Evolutionary conservation across 768 basidiomycete genomes (phyloP), one percentile per base, ranked within the genome.

Genomic region (Pleurotus djamor): DNA sequence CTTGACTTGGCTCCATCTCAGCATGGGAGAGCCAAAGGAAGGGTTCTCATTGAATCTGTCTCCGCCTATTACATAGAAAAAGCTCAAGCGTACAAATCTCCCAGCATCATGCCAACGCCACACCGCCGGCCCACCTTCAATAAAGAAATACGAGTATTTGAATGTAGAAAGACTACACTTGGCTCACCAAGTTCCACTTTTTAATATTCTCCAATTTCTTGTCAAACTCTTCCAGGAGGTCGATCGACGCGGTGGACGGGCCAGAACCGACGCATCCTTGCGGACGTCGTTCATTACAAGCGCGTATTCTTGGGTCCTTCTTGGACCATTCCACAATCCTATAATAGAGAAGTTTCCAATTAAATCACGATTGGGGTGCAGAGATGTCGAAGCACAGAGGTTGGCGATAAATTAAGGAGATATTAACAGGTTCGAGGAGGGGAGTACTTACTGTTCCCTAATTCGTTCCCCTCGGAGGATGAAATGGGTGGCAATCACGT

Each of bases 161-260:
- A 41, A 41, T 7, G 1, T 41, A n/a, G n/a, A 41, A n/a, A 4
- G n/a, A 47, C 17, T 47, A 47, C n/a, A 34, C 60, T 49, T 52
- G 59, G 45, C 58, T 58, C 37, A 33, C 54, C 16, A 49, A 52
- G 48, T 60, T 52, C 73, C 74, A 77, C 9, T 45, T 47, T 52
- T 70, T 61, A 61, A 77, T 64, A 33, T 60, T 61, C 62, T 67
- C 58, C 12, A 81, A 69, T 9, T 77, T 73, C n/a, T 66, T 59
- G 59, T 80, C 77, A 64, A 72, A 80, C 55, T 74, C 69, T 28
- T 60, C 59, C 16, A 78, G 54, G 34, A 79, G 68, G 60, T 78
- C 70, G 52, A 65, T 52, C 48, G 49, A 6, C 16, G 59, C 33
- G 38, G 44, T 50, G 34, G n/a, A 10, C 10, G 13, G 10, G 45